Conservation (phyloP, 495 filamentous ascomycete species). For the Delitschia confertaspora region DNA sequence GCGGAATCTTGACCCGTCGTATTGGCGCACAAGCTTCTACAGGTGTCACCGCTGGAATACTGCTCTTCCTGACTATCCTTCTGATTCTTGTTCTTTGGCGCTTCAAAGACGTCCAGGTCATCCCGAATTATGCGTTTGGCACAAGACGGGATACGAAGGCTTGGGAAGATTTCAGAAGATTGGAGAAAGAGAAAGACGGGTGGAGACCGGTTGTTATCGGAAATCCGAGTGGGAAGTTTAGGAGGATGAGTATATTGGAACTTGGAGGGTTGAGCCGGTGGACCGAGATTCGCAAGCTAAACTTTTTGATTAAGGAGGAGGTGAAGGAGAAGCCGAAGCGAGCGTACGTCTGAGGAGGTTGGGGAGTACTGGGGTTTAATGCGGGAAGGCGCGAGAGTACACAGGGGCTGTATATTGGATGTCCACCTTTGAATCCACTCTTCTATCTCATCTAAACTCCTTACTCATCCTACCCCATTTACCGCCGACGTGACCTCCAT, state of each 20-base stretch:
- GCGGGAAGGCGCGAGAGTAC: neutral
- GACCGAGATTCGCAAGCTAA: conserved; percentile 62
- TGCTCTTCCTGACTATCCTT: conserved; percentile 54
- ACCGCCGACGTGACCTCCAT: neutral
- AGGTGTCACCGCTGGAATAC: conserved; percentile 52
- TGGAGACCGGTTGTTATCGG: conserved; percentile 61
- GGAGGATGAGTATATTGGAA: conserved; percentile 59
- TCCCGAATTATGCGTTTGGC: conserved; percentile 43
- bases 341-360: conserved; percentile 5
- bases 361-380: neutral
- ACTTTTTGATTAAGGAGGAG: conserved; percentile 42
- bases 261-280: conserved; percentile 54
- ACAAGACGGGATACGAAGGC: conserved; percentile 36
- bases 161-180: conserved; percentile 25
- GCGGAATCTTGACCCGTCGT: conserved; percentile 50
- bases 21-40: conserved; percentile 58
- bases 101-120: conserved; percentile 56
- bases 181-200: conserved; percentile 41
- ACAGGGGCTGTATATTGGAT: neutral
- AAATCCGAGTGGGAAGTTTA: conserved; percentile 54
- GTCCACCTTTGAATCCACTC: neutral
- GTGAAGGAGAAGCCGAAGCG: conserved; percentile 28
- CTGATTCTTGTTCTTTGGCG: conserved; percentile 51
- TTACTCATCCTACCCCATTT: neutral
- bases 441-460: neutral